Evolutionary conservation across 768 basidiomycete genomes (phyloP), one percentile per base, ranked within the genome.

Genomic region (Hericium rajendrae): DNA sequence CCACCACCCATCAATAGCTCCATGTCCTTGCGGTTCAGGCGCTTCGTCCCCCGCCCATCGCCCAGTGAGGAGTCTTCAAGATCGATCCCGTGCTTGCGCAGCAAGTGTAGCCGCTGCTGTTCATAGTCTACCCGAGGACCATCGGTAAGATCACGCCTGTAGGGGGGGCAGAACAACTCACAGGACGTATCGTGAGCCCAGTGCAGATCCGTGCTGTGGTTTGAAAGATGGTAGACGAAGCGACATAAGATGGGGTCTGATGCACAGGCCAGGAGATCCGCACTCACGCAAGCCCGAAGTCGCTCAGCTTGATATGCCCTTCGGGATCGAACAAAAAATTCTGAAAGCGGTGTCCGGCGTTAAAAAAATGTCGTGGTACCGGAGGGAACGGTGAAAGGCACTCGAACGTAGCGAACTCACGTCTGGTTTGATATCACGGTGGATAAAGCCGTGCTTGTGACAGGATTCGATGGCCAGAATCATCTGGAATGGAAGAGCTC

Each of bases 161-260:
- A 41, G 53, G 57, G 60, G 26, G 57, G 57, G 66, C 51, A 50
- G 67, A 72, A 58, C 59, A 48, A 70, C 72, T 63, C 61, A 91
- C 91, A 94, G 56, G 86, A 86, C 26, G 92, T 94, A 72, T 98
- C 94, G 71, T 97, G 94, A 20, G 92, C 91, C 94, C 94, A 97
- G 72, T 95, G 94, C 58, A 93, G 78, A 76, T 94, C 88, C 57
- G 91, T 90, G 55, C 89, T 92, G 69, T 15, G 16, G 15, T 15
- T 4, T 12, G 41, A 18, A 18, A 43, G 41, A 18, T 15, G 16
- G 18, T 43, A 18, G 41, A 18, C 16, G 41, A 43, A 18, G 18
- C 16, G 16, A 43, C 41, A 18, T 43, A 2, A 43, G 41, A 43
- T 16, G 41, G 9, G 32, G 50, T 39, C 48, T 24, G 48, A 28